A percentile compares a stretch with the other conserved stretches of the same genome.
phyloP scores from a whole-genome alignment of 2,329 filamentous ascomycete species.

The Didymella pomorum region DNA sequence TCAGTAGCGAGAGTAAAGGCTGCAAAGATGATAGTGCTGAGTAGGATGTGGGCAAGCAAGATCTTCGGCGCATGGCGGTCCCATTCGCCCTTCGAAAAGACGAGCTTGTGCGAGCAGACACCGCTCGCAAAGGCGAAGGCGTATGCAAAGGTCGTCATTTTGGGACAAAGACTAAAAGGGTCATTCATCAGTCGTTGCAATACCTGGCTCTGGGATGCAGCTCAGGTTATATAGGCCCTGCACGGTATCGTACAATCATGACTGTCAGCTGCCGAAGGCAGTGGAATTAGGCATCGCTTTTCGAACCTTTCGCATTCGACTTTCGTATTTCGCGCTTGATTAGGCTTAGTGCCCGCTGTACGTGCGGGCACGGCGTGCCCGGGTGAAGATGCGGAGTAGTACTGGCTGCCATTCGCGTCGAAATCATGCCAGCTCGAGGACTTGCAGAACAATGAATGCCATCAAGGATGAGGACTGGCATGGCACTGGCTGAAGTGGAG shows the following conservation, averaged over 20 bases:
- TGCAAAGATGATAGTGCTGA: not conserved
- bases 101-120: not conserved
- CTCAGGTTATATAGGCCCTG: not conserved
- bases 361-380: not conserved
- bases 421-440: not conserved
- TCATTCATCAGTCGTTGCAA: not conserved
- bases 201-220: not conserved
- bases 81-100: conserved; percentile 11
- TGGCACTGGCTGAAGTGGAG: not conserved
- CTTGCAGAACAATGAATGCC: not conserved
- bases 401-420: not conserved
- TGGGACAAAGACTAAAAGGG: not conserved
- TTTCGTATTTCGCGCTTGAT: conserved; percentile 15
- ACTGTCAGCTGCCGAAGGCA: not conserved
- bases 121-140: conserved; percentile 1
- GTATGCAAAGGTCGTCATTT: not conserved
- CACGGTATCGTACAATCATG: not conserved
- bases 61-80: conserved; percentile 6
- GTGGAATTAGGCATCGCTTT: not conserved
- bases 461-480: not conserved
- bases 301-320: conserved; percentile 4
- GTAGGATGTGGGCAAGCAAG: not conserved
- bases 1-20: not conserved
- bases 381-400: not conserved
- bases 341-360: conserved; percentile 8